phyloP scores from a whole-genome alignment of 108 stramenopile genomes.

The Pseudonitzschia multistriata region DNA sequence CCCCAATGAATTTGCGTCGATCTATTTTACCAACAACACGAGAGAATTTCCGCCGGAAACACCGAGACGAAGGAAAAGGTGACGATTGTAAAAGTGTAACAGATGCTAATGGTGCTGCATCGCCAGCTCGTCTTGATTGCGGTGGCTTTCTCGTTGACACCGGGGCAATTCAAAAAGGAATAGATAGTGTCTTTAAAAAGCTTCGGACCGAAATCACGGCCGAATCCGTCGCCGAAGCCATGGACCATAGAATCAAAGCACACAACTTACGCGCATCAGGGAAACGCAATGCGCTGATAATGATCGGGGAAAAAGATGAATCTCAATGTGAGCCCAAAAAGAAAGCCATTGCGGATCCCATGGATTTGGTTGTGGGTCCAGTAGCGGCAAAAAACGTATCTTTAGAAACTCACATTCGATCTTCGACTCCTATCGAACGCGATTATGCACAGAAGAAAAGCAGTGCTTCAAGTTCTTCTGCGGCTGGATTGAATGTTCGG shows the following conservation, averaged over 20 bases:
- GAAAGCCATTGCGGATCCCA: not conserved
- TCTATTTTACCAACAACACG: not conserved
- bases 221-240: constrained; percentile 18
- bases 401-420: constrained; percentile 41
- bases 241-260: constrained; percentile 25
- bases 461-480: not conserved
- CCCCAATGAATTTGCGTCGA: constrained; percentile 8
- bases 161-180: constrained; percentile 23
- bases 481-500: constrained; percentile 52
- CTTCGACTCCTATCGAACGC: constrained; percentile 59
- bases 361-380: constrained; percentile 36
- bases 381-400: constrained; percentile 40
- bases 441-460: not conserved
- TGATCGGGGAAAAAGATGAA: not conserved
- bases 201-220: constrained; percentile 26
- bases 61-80: too few species aligned
- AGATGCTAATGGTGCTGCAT: not conserved
- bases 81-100: not conserved
- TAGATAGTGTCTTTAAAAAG: constrained; percentile 24
- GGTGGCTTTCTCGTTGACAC: not conserved
- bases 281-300: constrained; percentile 13
- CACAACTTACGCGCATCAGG: constrained; percentile 42
- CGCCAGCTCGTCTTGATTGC: not conserved
- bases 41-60: not conserved
- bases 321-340: not conserved